phyloP scores from a whole-genome alignment of 2,329 filamentous ascomycete species.

The Cladosporium oxysporum region DNA sequence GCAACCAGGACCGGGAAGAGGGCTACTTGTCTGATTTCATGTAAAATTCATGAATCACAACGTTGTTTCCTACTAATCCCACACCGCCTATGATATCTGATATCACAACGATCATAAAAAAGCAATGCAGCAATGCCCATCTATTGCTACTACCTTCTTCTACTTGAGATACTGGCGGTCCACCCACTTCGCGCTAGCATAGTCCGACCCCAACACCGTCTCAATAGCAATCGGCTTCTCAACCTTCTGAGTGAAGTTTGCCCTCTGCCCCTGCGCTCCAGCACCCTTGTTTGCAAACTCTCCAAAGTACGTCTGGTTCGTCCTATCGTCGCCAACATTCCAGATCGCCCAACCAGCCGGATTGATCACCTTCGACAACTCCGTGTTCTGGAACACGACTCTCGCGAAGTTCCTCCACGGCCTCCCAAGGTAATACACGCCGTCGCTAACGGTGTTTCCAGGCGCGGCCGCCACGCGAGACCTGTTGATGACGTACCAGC shows the following conservation, averaged over 20 bases:
- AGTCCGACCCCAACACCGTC: slow-evolving; percentile 49
- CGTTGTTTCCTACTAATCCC: no score
- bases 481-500: slow-evolving; percentile 59
- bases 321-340: slow-evolving; percentile 52
- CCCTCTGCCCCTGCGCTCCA: slow-evolving; percentile 55
- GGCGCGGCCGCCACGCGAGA: slow-evolving; percentile 48
- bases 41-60: slow-evolving; percentile 39
- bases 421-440: slow-evolving; percentile 53
- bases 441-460: slow-evolving; percentile 41
- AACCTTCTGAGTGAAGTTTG: slow-evolving; percentile 49
- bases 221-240: slow-evolving; percentile 45
- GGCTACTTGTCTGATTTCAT: slow-evolving; percentile 92
- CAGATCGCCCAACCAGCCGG: slow-evolving; percentile 60
- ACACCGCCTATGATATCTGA: no score
- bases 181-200: slow-evolving; percentile 42
- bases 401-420: slow-evolving; percentile 55
- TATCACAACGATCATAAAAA: no score
- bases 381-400: slow-evolving; percentile 55
- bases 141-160: not conserved
- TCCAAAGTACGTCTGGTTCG: slow-evolving; percentile 55
- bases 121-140: not conserved
- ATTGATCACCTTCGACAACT: slow-evolving; percentile 59
- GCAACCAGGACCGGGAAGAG: slow-evolving; percentile 79
- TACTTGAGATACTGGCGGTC: slow-evolving; percentile 43
- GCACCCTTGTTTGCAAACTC: slow-evolving; percentile 63